Percentiles rank a stretch among this genome's conserved stretches.
Evolutionary conservation across 352 stramenopile species (phyloP).

Genomic region (Phytophthora tubulina): DNA sequence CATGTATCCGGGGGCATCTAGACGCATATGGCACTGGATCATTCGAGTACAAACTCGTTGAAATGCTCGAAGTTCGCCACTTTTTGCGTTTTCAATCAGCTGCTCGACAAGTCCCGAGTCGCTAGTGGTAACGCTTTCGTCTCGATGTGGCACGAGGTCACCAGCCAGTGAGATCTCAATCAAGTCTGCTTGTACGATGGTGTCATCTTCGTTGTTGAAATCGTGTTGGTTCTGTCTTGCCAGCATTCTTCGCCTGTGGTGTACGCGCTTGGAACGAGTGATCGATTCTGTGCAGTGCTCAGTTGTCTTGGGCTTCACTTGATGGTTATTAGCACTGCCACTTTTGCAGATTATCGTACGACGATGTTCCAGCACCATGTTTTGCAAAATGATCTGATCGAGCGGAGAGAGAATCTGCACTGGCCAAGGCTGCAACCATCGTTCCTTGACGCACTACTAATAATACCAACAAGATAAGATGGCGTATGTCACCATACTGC

Average conservation of each 20-base stretch:
- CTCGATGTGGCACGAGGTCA: slow-evolving; percentile 4
- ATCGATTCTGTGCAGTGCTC: slow-evolving; percentile 21
- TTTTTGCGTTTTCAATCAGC: slow-evolving; percentile 73
- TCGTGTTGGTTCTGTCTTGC: slow-evolving; percentile 31
- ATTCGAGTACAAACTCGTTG: slow-evolving; percentile 55
- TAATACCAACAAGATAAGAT: slow-evolving; percentile 40
- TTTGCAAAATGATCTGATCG: neutral
- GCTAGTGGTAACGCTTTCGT: slow-evolving; percentile 9
- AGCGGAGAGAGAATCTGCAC: slow-evolving; percentile 12
- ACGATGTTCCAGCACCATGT: slow-evolving; percentile 39
- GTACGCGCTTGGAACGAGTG: slow-evolving; percentile 31
- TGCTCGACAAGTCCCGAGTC: slow-evolving; percentile 65
- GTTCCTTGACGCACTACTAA: slow-evolving; percentile 16
- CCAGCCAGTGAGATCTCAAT: slow-evolving; percentile 70
- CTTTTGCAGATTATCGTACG: slow-evolving; percentile 45
- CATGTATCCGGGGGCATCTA: slow-evolving; percentile 72
- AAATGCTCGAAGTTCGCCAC: slow-evolving; percentile 63
- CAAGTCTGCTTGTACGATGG: slow-evolving; percentile 41
- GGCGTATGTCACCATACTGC: neutral
- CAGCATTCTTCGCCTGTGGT: slow-evolving; percentile 20
- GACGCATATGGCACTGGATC: slow-evolving; percentile 47
- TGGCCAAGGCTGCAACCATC: neutral
- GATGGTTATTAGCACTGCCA: slow-evolving; percentile 12
- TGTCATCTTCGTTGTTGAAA: slow-evolving; percentile 30
- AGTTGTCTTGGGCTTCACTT: slow-evolving; percentile 14